phyloP scores from a whole-genome alignment of 306 rosid species.

The Oemleria cerasiformis region DNA sequence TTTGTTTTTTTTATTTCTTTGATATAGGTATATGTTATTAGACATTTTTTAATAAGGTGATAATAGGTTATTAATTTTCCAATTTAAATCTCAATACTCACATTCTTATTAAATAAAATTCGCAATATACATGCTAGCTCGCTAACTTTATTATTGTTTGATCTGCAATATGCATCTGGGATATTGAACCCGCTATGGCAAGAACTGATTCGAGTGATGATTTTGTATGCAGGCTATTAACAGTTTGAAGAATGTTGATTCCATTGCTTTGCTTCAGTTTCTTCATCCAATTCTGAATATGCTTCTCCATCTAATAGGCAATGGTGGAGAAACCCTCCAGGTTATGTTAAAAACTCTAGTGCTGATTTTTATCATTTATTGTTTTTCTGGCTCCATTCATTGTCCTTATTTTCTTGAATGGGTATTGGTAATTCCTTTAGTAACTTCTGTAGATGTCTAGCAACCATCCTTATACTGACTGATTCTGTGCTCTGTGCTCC shows the following conservation, averaged over 20 bases:
- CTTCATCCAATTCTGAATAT: constrained; percentile 95
- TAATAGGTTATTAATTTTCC: background rate
- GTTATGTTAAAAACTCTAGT: constrained; percentile 38
- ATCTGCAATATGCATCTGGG: background rate
- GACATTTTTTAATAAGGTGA: background rate
- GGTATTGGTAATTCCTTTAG: background rate
- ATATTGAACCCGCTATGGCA: background rate
- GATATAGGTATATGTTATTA: background rate
- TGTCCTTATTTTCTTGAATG: background rate
- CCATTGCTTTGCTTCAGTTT: constrained; percentile 97
- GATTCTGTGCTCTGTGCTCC: constrained; percentile 20
- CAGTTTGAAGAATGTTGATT: constrained; percentile 98
- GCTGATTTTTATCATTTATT: background rate
- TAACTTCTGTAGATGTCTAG: background rate
- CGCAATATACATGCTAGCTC: background rate
- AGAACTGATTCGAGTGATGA: constrained; percentile 23
- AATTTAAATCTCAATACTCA: background rate
- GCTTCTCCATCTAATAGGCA: constrained; percentile 99
- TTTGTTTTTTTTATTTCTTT: too few species aligned
- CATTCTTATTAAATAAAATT: too few species aligned
- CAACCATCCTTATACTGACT: constrained; percentile 1
- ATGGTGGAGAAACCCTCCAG: constrained; percentile 99
- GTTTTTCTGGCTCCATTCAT: constrained; percentile 11
- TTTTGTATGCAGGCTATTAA: constrained; percentile 81
- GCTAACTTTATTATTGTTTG: background rate